Conservation (phyloP, 495 filamentous ascomycete genomes). For the Wilcoxina mikolae region DNA sequence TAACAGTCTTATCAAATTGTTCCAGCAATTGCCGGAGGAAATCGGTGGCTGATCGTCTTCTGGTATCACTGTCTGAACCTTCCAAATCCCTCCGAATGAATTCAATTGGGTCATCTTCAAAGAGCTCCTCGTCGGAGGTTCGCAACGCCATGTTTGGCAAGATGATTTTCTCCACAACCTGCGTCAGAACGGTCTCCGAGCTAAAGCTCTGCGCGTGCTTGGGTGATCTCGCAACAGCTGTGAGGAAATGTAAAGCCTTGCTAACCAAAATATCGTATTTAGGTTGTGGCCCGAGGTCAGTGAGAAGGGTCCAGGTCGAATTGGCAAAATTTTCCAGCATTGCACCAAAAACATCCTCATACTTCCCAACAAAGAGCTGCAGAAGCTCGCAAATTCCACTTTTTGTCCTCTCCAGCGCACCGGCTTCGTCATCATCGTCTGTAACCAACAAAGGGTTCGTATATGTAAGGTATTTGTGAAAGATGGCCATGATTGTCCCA, state of each 20-base stretch:
- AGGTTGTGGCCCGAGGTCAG: conserved; percentile 65
- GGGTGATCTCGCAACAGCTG: conserved; percentile 60
- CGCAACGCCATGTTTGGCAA: conserved; percentile 81
- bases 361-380: conserved; percentile 79
- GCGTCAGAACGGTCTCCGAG: conserved; percentile 51
- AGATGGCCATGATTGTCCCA: conserved; percentile 50
- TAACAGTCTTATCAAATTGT: conserved; percentile 73
- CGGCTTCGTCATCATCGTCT: conserved; percentile 74
- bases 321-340: conserved; percentile 69
- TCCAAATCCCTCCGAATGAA: conserved; percentile 93
- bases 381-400: conserved; percentile 83
- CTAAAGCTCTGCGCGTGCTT: conserved; percentile 77
- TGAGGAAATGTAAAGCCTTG: conserved; percentile 84
- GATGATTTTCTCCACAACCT: conserved; percentile 89
- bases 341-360: conserved; percentile 73
- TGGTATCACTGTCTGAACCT: conserved; percentile 86
- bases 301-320: conserved; percentile 81
- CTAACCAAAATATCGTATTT: conserved; percentile 95
- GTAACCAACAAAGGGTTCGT: conserved; percentile 66
- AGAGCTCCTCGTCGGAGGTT: conserved; percentile 85
- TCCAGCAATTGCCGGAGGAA: conserved; percentile 77
- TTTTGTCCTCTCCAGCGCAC: conserved; percentile 67
- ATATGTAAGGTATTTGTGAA: conserved; percentile 89
- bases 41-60: conserved; percentile 81
- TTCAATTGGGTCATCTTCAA: conserved; percentile 97